Evolutionary conservation across 2,329 filamentous ascomycete species (phyloP), one percentile per base, ranked within the genome.

Genomic region (Scortechinia acanthostroma): DNA sequence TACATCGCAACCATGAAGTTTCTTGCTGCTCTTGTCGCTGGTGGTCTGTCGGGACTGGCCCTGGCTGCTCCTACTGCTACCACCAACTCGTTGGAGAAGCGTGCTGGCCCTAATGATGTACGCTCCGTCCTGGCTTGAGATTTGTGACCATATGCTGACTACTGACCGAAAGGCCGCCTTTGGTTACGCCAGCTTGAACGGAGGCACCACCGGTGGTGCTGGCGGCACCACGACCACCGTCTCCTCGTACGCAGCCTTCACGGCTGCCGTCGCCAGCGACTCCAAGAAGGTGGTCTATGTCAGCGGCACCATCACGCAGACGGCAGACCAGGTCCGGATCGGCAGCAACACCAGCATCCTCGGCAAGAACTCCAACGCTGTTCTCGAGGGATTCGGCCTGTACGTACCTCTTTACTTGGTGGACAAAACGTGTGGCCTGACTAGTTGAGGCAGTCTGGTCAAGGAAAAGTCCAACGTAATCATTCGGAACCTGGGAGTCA

Each of bases 401-500:
- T 59, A 56, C 48, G 54, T 55, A 45, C 45, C n/a, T 10, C 21
- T 6, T 10, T 21, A 10, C 14, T 3, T 23, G 15, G 4, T 22
- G 2, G 22, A 15, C 4, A 13, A 17, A 22, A 44, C 45, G 42
- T 14, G 25, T 64, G 56, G 55, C 47, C 56, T 70, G 50, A 65
- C 57, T 22, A 70, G 72, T 22, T 55, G 73, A 43, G 76, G 76
- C 21, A 59, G 80, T 45, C 69, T 71, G 49, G 66, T 83, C 60
- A 70, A 71, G 51, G 63, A 64, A 35, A 63, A 66, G 28, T 64
- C 59, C 46, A 83, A 83, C 56, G 75, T 83, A 47, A 82, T 83
- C 50, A 58, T 84, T 50, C 72, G 77, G 25, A 84, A 84, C 68
- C 56, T 84, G 48, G 71, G 70, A 49, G 77, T 82, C 52, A 61